phyloP scores from a whole-genome alignment of 108 stramenopile genomes.

The Cylindrotheca fusiformis region DNA sequence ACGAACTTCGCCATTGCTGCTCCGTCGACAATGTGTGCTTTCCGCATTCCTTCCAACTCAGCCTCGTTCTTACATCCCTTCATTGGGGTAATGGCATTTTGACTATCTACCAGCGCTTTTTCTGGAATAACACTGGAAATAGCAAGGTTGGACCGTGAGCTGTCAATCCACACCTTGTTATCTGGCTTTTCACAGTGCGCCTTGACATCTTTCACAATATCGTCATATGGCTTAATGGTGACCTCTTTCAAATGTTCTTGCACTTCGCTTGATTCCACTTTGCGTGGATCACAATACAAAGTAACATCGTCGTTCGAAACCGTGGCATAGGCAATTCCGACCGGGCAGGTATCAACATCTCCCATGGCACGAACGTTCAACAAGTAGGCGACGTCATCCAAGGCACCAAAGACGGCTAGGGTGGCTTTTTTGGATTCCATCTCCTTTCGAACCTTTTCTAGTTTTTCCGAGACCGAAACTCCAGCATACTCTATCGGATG shows the following conservation, averaged over 20 bases:
- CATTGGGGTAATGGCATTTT: slow-evolving; percentile 88
- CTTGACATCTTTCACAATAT: slow-evolving; percentile 54
- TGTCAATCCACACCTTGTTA: slow-evolving; percentile 73
- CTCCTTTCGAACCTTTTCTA: slow-evolving; percentile 63
- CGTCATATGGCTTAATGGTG: slow-evolving; percentile 62
- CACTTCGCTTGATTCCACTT: slow-evolving; percentile 54
- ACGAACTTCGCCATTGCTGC: slow-evolving; percentile 93
- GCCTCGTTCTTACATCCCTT: slow-evolving; percentile 92
- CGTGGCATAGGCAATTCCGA: slow-evolving; percentile 91
- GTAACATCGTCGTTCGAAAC: slow-evolving; percentile 64
- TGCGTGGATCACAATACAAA: slow-evolving; percentile 72
- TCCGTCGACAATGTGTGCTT: slow-evolving; percentile 93
- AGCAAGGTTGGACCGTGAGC: slow-evolving; percentile 62
- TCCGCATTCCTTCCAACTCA: slow-evolving; percentile 92
- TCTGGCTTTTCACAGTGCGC: slow-evolving; percentile 40
- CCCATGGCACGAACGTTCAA: slow-evolving; percentile 89
- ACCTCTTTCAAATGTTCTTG: slow-evolving; percentile 64
- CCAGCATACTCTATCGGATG: slow-evolving; percentile 93
- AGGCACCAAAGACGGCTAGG: slow-evolving; percentile 80
- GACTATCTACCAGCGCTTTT: slow-evolving; percentile 42
- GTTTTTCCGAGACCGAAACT: slow-evolving; percentile 71
- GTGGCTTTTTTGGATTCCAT: slow-evolving; percentile 76
- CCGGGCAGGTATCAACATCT: slow-evolving; percentile 89
- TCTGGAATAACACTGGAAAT: slow-evolving; percentile 58
- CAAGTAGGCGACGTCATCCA: slow-evolving; percentile 97